Evolutionary conservation across 2,329 filamentous ascomycete genomes (phyloP).

Genomic region (Microdochium paspali): DNA sequence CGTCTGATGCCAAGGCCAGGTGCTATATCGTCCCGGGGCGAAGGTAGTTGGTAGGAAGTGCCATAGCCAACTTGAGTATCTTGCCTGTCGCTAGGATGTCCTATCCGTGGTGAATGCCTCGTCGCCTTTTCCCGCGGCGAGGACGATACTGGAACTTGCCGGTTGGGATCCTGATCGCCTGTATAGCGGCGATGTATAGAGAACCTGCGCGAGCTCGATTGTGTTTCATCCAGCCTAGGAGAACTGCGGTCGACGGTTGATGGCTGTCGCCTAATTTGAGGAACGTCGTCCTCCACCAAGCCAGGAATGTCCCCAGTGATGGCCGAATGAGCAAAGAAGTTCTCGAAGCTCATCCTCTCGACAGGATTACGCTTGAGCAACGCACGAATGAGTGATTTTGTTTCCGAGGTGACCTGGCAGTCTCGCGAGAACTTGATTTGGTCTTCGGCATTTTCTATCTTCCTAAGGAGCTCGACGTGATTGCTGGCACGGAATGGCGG

Average conservation of each 20-base stretch:
- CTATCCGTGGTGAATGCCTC: slow-evolving; percentile 32
- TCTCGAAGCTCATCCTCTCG: slow-evolving; percentile 76
- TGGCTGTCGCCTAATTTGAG: slow-evolving; percentile 24
- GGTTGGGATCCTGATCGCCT: slow-evolving; percentile 23
- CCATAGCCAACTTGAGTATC: slow-evolving; percentile 19
- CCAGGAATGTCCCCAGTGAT: slow-evolving; percentile 70
- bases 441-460: slow-evolving; percentile 85
- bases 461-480: slow-evolving; percentile 85
- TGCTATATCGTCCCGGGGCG: slow-evolving; percentile 33
- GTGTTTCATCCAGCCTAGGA: slow-evolving; percentile 20
- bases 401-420: slow-evolving; percentile 58
- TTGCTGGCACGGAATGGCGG: slow-evolving; percentile 90
- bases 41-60: slow-evolving; percentile 19
- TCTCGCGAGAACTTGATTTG: slow-evolving; percentile 74
- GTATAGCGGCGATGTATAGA: slow-evolving; percentile 31
- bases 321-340: slow-evolving; percentile 71
- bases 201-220: slow-evolving; percentile 18
- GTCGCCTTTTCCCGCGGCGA: slow-evolving; percentile 32
- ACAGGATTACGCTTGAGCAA: slow-evolving; percentile 80
- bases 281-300: slow-evolving; percentile 67
- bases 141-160: slow-evolving; percentile 22
- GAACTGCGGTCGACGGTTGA: slow-evolving; percentile 24
- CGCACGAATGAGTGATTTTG: slow-evolving; percentile 72
- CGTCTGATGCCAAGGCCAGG: slow-evolving; percentile 45
- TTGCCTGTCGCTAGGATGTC: slow-evolving; percentile 24